Evolutionary conservation across 345 rosid species (phyloP).

Genomic region (Eucalyptus microcorys): DNA sequence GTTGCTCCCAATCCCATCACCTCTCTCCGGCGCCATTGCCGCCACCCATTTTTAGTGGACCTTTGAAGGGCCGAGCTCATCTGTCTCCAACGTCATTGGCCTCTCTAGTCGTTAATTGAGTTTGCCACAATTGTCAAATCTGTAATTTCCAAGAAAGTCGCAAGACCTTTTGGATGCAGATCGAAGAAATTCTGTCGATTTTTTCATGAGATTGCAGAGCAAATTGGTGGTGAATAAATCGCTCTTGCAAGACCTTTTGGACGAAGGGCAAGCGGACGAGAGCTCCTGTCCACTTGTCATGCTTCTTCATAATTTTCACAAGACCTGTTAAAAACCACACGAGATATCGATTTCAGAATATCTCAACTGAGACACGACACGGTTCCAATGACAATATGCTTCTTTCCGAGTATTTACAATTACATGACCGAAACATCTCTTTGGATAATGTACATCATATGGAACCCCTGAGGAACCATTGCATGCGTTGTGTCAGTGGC

Average conservation of each 20-base stretch:
- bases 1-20: too few relatives aligned
- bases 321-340: not conserved
- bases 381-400: too few relatives aligned
- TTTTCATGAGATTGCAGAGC: not conserved
- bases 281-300: not conserved
- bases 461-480: accelerated
- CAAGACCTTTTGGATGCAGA: not conserved
- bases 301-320: not conserved
- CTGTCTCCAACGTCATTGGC: too few relatives aligned
- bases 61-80: too few relatives aligned
- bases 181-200: not conserved
- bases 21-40: too few relatives aligned
- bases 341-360: not conserved
- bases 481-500: not conserved
- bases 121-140: not conserved
- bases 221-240: not conserved
- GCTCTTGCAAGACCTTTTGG: not conserved
- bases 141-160: not conserved
- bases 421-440: not conserved
- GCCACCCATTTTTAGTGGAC: too few relatives aligned
- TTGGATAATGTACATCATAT: not conserved
- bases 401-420: not conserved
- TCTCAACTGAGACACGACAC: not conserved
- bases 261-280: not conserved
- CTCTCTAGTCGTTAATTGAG: not conserved